Evolutionary conservation across 805 yeast genomes (phyloP).

Genomic region (Starmerella cellae): DNA sequence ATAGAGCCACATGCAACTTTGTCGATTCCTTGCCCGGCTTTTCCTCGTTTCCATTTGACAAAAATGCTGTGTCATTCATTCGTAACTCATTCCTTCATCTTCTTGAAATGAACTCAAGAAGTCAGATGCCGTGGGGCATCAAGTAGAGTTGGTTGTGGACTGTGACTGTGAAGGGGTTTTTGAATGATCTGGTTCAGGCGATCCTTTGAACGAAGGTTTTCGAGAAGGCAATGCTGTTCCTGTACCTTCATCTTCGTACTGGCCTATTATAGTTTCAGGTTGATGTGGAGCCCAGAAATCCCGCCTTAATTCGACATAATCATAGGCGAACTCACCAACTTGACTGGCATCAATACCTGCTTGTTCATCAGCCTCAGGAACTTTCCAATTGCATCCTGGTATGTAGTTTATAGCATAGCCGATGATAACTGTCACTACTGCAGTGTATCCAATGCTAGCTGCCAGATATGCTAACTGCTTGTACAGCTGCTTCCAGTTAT

Average conservation of each 20-base stretch:
- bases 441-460: conserved; percentile 63
- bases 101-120: too few relatives aligned
- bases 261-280: conserved; percentile 5
- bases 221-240: conserved; percentile 1
- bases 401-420: conserved; percentile 61
- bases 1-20: too few relatives aligned
- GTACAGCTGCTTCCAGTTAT: conserved; percentile 82
- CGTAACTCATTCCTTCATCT: too few relatives aligned
- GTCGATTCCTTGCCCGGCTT: too few relatives aligned
- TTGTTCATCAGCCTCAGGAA: conserved; percentile 73
- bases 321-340: conserved; percentile 97
- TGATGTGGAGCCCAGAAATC: conserved; percentile 44
- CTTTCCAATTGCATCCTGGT: conserved; percentile 73
- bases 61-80: too few relatives aligned
- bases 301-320: conserved; percentile 90
- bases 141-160: too few relatives aligned
- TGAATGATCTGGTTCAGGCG: too few relatives aligned
- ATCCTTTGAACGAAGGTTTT: neutral
- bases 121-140: too few relatives aligned
- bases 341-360: conserved; percentile 91
- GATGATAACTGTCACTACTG: conserved; percentile 61
- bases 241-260: neutral
- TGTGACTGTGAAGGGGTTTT: too few relatives aligned
- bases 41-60: too few relatives aligned
- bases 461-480: conserved; percentile 73